Conservation (phyloP, 129 eudicot genomes). For the Gnaphalium uliginosum region DNA sequence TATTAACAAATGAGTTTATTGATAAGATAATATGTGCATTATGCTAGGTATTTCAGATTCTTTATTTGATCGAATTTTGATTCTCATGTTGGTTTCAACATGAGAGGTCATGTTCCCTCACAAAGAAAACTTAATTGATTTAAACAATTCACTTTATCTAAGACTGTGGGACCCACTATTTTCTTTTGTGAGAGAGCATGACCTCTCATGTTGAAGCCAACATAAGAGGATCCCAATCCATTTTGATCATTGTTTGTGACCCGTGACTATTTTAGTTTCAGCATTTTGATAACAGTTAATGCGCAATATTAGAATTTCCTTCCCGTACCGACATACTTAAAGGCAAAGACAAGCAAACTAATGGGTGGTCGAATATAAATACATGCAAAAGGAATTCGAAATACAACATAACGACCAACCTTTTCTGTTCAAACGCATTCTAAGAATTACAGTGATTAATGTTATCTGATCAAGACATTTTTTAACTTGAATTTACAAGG, state of each 20-base stretch:
- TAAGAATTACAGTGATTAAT: constrained; percentile 3
- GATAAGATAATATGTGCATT: not conserved
- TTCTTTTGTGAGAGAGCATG: too few species aligned
- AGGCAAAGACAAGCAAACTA: too few species aligned
- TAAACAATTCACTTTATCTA: too few species aligned
- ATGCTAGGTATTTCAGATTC: constrained; percentile 4
- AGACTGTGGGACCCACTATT: too few species aligned
- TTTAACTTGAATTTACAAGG: constrained; percentile 25
- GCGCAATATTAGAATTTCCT: not conserved
- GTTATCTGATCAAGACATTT: constrained; percentile 4
- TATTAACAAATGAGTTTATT: not conserved
- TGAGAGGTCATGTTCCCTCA: too few species aligned
- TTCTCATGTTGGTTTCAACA: too few species aligned
- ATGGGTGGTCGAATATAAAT: not conserved
- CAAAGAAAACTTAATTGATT: too few species aligned
- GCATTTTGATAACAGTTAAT: not conserved
- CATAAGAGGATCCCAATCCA: too few species aligned
- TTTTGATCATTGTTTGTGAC: too few species aligned
- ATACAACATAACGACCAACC: not conserved
- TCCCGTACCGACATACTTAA: not conserved
- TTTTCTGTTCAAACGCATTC: not conserved
- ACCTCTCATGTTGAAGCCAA: too few species aligned
- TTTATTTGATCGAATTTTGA: not conserved
- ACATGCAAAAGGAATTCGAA: not conserved
- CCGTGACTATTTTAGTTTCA: too few species aligned